Conservation (phyloP, 208 protist species). For the Porcisia deanei region DNA sequence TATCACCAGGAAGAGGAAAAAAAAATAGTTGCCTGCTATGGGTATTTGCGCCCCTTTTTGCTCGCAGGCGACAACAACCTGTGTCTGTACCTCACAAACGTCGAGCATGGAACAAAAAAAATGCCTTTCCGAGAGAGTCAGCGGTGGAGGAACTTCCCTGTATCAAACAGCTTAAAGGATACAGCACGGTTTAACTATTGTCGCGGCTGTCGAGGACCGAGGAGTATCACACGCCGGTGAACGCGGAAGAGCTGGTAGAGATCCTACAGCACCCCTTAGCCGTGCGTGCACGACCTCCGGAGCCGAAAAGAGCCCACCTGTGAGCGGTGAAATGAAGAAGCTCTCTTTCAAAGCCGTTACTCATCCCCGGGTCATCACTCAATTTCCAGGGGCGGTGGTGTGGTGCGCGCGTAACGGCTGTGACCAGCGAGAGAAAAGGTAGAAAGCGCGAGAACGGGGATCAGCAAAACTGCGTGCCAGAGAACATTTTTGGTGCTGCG, state of each 20-base stretch:
- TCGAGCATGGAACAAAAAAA: too few species aligned
- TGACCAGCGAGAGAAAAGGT: conserved; percentile 33
- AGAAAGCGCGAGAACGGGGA: background rate
- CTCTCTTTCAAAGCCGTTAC: conserved; percentile 45
- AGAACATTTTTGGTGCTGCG: background rate
- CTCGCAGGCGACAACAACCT: too few species aligned
- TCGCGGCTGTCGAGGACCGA: too few species aligned
- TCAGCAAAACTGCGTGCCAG: conserved; percentile 4
- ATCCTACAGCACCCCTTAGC: conserved; percentile 24
- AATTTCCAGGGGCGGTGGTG: conserved; percentile 16
- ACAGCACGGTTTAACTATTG: too few species aligned
- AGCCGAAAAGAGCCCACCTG: conserved; percentile 50
- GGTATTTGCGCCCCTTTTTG: too few species aligned
- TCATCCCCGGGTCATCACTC: conserved; percentile 39
- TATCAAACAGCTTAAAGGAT: too few species aligned
- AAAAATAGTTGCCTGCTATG: too few species aligned
- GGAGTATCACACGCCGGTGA: background rate
- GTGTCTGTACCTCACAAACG: too few species aligned
- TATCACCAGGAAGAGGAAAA: too few species aligned
- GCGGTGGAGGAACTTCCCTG: too few species aligned
- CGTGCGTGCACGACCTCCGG: conserved; percentile 43
- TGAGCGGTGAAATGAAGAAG: conserved; percentile 41
- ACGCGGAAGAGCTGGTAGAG: background rate
- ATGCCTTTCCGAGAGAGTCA: too few species aligned
- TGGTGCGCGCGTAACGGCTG: conserved; percentile 37